Percentiles rank a stretch among this genome's conserved stretches.
These are phyloP conservation scores for Komagataella populi DNA, from an alignment of 805 yeast species.

Conservation along the genomic window DNA sequence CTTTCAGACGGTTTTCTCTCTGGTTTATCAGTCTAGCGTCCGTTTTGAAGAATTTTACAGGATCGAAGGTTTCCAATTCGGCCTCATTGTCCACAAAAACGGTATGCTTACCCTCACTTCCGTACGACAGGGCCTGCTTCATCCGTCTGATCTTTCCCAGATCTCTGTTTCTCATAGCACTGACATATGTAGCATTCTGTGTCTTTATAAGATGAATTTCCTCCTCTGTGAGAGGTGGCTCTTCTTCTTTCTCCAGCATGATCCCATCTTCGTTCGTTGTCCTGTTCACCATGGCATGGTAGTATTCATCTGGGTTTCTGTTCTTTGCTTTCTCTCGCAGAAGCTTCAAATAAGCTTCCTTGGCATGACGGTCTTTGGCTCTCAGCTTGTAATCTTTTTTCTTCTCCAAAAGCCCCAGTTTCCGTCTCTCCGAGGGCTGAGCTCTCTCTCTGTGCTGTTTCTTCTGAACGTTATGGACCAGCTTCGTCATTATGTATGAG, in stretches of 20 bases:
- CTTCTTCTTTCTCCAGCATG: conserved; percentile 49
- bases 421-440: conserved; percentile 62
- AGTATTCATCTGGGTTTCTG: conserved; percentile 90
- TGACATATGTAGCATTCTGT: conserved; percentile 80
- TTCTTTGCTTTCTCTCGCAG: conserved; percentile 58
- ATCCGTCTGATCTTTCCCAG: conserved; percentile 46
- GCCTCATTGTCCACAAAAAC: conserved; percentile 64
- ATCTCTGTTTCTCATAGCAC: conserved; percentile 65
- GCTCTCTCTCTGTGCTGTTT: conserved; percentile 93
- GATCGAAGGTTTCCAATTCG: conserved; percentile 42
- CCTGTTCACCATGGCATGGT: conserved; percentile 77
- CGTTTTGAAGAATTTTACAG: conserved; percentile 59
- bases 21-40: conserved; percentile 46
- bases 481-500: conserved; percentile 46
- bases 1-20: conserved; percentile 59
- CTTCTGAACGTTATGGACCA: conserved; percentile 86
- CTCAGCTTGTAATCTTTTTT: conserved; percentile 65
- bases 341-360: conserved; percentile 51
- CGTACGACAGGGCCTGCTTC: conserved; percentile 31
- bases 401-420: conserved; percentile 82
- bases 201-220: conserved; percentile 78
- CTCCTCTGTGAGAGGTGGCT: conserved; percentile 46
- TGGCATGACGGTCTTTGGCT: conserved; percentile 43
- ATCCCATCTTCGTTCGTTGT: conserved; percentile 63
- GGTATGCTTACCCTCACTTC: conserved; percentile 63